These are phyloP conservation scores for Cunninghamia lanceolata DNA, from an alignment of 75 land plant species.

Conservation along the genomic window DNA sequence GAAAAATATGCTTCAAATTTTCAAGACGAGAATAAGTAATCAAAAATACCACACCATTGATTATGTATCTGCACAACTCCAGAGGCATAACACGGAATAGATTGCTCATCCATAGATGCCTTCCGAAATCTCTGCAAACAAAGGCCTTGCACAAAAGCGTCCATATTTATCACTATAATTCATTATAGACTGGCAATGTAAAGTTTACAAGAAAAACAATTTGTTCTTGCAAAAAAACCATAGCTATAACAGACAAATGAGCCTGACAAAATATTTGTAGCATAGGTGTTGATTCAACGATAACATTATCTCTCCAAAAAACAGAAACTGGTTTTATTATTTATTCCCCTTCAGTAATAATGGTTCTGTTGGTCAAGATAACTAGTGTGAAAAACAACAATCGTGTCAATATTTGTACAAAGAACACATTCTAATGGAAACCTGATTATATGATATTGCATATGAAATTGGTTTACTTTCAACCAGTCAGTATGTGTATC, in stretches of 20 bases:
- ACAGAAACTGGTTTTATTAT: not conserved
- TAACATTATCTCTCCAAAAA: not conserved
- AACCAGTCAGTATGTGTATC: not conserved
- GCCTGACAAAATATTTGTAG: not conserved
- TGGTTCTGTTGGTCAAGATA: not conserved
- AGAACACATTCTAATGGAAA: not conserved
- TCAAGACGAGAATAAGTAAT: not conserved
- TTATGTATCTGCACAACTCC: conserved; percentile 34
- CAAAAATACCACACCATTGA: conserved; percentile 39
- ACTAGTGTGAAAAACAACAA: not conserved
- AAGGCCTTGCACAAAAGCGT: conserved; percentile 31
- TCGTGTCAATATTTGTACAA: not conserved
- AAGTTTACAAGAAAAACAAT: not conserved
- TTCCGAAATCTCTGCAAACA: conserved; percentile 40
- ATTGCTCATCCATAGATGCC: conserved; percentile 30
- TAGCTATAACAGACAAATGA: not conserved
- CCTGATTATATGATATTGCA: not conserved
- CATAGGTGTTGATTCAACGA: not conserved
- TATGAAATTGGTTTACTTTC: not conserved
- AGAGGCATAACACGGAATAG: conserved; percentile 34
- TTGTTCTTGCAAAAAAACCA: not conserved
- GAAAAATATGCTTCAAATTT: not conserved
- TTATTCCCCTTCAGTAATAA: not conserved
- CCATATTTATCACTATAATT: not conserved
- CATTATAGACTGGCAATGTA: not conserved